These are phyloP conservation scores for Hymenoscyphus infarciens DNA, from an alignment of 2,329 filamentous ascomycete species.

Conservation along the genomic window DNA sequence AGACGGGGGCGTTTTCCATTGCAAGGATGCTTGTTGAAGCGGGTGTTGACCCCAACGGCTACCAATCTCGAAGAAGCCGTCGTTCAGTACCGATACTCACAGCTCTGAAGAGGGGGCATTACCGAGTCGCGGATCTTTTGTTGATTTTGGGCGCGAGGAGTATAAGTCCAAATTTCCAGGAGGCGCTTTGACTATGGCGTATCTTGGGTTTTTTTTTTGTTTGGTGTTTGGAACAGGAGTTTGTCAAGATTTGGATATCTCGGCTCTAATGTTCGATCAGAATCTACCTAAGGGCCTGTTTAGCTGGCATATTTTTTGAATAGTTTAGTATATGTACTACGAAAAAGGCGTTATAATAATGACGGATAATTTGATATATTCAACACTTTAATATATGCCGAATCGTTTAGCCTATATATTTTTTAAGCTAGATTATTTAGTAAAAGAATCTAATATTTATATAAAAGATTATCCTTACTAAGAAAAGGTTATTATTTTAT, in stretches of 20 bases:
- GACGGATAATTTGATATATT: too few relatives aligned
- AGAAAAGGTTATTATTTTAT: too few relatives aligned
- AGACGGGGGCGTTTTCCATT: not conserved
- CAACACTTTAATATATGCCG: too few relatives aligned
- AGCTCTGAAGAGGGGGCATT: conserved; percentile 4
- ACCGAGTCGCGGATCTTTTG: not conserved
- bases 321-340: too few relatives aligned
- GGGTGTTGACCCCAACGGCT: conserved; percentile 2
- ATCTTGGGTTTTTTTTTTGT: not conserved
- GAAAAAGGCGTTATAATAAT: too few relatives aligned
- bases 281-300: too few relatives aligned
- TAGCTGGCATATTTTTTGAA: too few relatives aligned
- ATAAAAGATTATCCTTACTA: too few relatives aligned
- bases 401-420: too few relatives aligned
- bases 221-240: not conserved
- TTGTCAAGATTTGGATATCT: not conserved
- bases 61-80: not conserved
- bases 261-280: too few relatives aligned
- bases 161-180: conserved; percentile 1
- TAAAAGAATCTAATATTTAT: too few relatives aligned
- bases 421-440: too few relatives aligned
- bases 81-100: not conserved
- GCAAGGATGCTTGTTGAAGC: conserved; percentile 3
- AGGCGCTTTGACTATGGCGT: not conserved
- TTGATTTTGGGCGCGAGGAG: not conserved